Evolutionary conservation across 2,329 filamentous ascomycete species (phyloP).

Genomic region (Aspergillus calidoustus): DNA sequence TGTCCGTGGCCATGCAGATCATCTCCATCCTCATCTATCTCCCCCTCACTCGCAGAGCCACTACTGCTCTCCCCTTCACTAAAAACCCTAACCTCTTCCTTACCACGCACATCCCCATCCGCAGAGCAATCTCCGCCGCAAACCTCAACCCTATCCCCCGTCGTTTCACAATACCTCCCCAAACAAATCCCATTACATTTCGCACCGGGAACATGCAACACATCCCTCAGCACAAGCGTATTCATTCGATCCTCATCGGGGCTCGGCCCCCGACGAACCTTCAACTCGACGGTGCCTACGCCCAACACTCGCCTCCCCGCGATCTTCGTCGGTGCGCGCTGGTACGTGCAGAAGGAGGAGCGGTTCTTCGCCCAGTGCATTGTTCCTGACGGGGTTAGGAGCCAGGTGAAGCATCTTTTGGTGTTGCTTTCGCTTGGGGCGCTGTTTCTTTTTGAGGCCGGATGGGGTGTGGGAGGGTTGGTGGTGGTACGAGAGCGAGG

Average conservation of each 20-base stretch:
- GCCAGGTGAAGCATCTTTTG: slow-evolving; percentile 28
- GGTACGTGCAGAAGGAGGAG: slow-evolving; percentile 25
- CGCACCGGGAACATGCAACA: slow-evolving; percentile 28
- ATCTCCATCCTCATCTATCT: slow-evolving; percentile 5
- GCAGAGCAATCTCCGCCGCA: too few relatives aligned
- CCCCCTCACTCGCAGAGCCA: background rate
- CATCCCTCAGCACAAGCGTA: slow-evolving; percentile 23
- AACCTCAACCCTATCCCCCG: slow-evolving; percentile 9
- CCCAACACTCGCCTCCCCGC: slow-evolving; percentile 24
- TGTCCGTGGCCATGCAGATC: background rate
- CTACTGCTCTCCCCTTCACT: background rate
- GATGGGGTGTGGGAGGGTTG: background rate
- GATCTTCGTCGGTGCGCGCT: slow-evolving; percentile 25
- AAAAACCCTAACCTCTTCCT: slow-evolving; percentile 3
- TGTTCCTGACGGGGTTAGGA: slow-evolving; percentile 22
- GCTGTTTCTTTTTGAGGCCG: background rate
- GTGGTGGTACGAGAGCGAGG: background rate
- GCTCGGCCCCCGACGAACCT: slow-evolving; percentile 19
- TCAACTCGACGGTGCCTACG: slow-evolving; percentile 24
- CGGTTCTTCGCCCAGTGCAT: slow-evolving; percentile 30
- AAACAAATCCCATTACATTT: slow-evolving; percentile 27
- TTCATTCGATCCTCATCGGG: slow-evolving; percentile 16
- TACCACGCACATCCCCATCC: too few relatives aligned
- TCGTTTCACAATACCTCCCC: slow-evolving; percentile 14
- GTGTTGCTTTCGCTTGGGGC: background rate